These are phyloP conservation scores for Spinellus fusiger DNA, from an alignment of 192 early-diverging fungal genomes.

Conservation along the genomic window DNA sequence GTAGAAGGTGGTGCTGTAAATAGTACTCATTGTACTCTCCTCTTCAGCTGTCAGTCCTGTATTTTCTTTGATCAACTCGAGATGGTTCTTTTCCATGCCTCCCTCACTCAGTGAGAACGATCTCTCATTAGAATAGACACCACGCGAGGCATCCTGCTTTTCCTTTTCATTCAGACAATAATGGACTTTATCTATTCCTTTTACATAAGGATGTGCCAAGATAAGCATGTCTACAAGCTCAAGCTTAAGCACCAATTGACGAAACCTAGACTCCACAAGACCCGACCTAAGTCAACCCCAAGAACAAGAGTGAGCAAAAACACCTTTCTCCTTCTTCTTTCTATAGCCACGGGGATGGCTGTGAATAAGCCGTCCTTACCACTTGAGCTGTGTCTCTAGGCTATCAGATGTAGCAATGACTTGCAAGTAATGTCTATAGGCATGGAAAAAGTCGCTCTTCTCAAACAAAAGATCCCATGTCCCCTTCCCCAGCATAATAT, in stretches of 20 bases:
- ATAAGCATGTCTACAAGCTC: conserved; percentile 68
- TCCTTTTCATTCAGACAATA: conserved; percentile 63
- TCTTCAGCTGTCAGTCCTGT: conserved; percentile 16
- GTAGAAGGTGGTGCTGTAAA: conserved; percentile 84
- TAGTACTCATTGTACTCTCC: conserved; percentile 15
- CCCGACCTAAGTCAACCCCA: conserved; percentile 55
- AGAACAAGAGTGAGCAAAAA: conserved; percentile 6
- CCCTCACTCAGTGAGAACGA: conserved; percentile 31
- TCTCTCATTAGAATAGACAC: conserved; percentile 41
- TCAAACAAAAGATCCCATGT: conserved; percentile 83
- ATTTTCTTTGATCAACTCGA: conserved; percentile 25
- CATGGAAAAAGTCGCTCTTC: conserved; percentile 83
- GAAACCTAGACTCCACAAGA: conserved; percentile 85
- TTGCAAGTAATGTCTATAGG: conserved; percentile 87
- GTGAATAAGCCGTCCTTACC: conserved; percentile 37
- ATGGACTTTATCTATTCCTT: conserved; percentile 70
- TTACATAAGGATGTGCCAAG: conserved; percentile 87
- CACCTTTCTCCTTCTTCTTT: background rate
- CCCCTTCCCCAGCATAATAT: conserved; percentile 67
- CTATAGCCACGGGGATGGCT: background rate
- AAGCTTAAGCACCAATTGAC: conserved; percentile 80
- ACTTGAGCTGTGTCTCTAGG: conserved; percentile 67
- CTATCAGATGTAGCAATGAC: conserved; percentile 74
- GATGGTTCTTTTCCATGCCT: conserved; percentile 22
- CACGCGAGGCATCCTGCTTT: conserved; percentile 58